phyloP scores from a whole-genome alignment of 352 stramenopile species.

The Globisporangium cederbergense region DNA sequence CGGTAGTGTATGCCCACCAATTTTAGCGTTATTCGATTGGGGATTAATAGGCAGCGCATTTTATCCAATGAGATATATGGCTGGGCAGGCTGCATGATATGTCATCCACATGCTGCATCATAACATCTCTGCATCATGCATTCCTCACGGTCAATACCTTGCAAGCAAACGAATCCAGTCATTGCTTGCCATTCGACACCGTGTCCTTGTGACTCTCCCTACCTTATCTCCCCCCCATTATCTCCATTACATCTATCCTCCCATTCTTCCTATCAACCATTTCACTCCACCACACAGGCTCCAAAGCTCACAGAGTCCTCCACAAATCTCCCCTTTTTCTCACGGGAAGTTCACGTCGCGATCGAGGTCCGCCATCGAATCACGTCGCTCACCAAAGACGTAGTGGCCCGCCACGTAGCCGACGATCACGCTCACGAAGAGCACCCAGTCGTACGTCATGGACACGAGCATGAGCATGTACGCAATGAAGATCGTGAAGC shows the following conservation, averaged over 20 bases:
- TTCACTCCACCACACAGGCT: not conserved
- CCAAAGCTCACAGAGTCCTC: not conserved
- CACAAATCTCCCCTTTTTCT: not conserved
- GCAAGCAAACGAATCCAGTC: too few species aligned
- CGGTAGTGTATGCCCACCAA: too few species aligned
- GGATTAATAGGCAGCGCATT: too few species aligned
- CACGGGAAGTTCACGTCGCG: slow-evolving; percentile 20
- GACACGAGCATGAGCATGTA: slow-evolving; percentile 83
- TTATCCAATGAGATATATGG: too few species aligned
- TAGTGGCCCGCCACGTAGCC: slow-evolving; percentile 69
- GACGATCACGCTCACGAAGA: slow-evolving; percentile 50
- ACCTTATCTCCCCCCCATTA: not conserved
- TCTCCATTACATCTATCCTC: not conserved
- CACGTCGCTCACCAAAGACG: slow-evolving; percentile 60
- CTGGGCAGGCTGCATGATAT: too few species aligned
- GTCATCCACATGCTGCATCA: too few species aligned
- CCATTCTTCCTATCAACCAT: not conserved
- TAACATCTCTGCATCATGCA: too few species aligned
- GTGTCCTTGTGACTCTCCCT: too few species aligned
- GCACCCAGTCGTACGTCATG: slow-evolving; percentile 73
- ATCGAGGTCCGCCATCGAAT: slow-evolving; percentile 28
- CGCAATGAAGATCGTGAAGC: slow-evolving; percentile 56
- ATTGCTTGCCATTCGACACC: too few species aligned
- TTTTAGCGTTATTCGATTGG: too few species aligned
- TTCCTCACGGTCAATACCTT: too few species aligned